Conservation (phyloP, 306 rosid species). For the Myrica gale region DNA sequence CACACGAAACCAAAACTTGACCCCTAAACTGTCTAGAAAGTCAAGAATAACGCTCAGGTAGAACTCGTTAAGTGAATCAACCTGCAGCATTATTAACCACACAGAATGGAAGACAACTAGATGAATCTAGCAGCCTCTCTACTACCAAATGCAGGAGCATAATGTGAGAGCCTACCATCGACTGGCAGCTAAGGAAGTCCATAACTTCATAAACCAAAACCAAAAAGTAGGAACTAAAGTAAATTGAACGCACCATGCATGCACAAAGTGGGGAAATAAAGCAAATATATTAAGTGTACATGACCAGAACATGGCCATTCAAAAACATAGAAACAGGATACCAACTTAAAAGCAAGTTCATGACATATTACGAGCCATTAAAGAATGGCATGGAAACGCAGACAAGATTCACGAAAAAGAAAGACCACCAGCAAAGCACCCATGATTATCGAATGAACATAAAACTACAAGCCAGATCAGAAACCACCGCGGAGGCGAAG, state of each 20-base stretch:
- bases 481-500: conserved; percentile 39
- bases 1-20: too few relatives aligned
- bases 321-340: not conserved
- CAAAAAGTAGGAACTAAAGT: not conserved
- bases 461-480: not conserved
- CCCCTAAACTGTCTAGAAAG: too few relatives aligned
- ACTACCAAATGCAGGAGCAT: too few relatives aligned
- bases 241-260: not conserved
- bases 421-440: not conserved
- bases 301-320: not conserved
- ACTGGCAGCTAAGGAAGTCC: too few relatives aligned
- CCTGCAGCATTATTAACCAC: too few relatives aligned
- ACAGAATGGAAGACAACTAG: too few relatives aligned
- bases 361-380: not conserved
- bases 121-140: too few relatives aligned
- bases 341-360: not conserved
- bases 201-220: too few relatives aligned
- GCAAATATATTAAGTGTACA: not conserved
- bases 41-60: too few relatives aligned
- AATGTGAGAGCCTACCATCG: too few relatives aligned
- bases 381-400: not conserved
- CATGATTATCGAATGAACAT: not conserved
- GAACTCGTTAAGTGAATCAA: too few relatives aligned
- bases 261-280: not conserved
- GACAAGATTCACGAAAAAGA: not conserved